Evolutionary conservation across 768 basidiomycete genomes (phyloP).

Genomic region (Collybia nuda): DNA sequence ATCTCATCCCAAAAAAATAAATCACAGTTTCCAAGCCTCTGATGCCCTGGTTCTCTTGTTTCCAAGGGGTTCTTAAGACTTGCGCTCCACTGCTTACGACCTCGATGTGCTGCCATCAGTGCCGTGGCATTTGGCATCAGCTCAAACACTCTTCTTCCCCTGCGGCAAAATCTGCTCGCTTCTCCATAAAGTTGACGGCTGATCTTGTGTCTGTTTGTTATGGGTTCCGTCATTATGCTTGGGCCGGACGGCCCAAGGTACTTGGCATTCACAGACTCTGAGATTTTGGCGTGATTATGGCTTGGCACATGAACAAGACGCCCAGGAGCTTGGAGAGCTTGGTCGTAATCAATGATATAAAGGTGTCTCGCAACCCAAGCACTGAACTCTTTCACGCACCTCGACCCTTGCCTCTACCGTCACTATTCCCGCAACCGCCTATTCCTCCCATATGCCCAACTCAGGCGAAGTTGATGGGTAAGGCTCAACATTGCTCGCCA

Average conservation of each 20-base stretch:
- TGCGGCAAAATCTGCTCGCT: no score
- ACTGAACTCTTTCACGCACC: background rate
- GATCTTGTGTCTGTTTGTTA: no score
- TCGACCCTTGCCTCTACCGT: background rate
- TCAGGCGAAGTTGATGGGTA: background rate
- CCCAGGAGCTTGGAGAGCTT: slow-evolving; percentile 19
- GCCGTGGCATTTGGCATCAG: no score
- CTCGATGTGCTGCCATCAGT: no score
- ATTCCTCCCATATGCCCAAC: background rate
- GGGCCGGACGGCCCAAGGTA: slow-evolving; percentile 10
- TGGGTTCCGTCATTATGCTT: slow-evolving; percentile 3
- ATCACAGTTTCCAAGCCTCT: no score
- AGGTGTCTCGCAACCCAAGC: background rate
- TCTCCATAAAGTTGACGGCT: no score
- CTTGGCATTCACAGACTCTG: background rate
- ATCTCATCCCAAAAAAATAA: no score
- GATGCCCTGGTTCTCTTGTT: no score
- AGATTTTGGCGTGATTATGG: background rate
- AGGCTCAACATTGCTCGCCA: background rate
- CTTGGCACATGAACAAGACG: slow-evolving; percentile 17
- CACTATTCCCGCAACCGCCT: background rate
- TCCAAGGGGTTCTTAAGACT: no score
- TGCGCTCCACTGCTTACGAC: no score
- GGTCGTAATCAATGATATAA: slow-evolving; percentile 14
- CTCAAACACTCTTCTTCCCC: no score